Percentiles rank a stretch among this genome's conserved stretches.
Evolutionary conservation across 2,329 filamentous ascomycete genomes (phyloP).

Genomic region (Fusarium sp.): DNA sequence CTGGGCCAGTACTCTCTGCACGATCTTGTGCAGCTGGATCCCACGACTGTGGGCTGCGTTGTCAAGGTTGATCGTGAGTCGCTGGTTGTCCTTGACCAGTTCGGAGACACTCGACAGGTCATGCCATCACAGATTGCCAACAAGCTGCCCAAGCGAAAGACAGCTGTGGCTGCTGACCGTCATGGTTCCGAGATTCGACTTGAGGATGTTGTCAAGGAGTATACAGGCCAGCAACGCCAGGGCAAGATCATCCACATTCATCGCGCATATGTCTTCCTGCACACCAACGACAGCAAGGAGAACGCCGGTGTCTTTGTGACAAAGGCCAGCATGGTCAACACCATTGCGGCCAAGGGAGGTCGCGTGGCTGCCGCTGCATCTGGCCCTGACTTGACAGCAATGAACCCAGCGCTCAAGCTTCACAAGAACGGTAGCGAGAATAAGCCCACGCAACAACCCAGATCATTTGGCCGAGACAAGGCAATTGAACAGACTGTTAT

Average conservation of each 20-base stretch:
- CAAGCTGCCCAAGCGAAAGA: conserved; percentile 84
- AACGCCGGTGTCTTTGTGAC: conserved; percentile 93
- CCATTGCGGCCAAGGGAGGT: conserved; percentile 93
- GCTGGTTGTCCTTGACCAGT: conserved; percentile 89
- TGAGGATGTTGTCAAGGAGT: conserved; percentile 93
- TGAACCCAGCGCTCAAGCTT: conserved; percentile 91
- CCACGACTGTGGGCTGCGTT: conserved; percentile 91
- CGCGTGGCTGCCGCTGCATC: conserved; percentile 68
- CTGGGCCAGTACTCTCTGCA: conserved; percentile 92
- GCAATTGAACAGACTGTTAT: conserved; percentile 92
- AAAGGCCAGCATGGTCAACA: conserved; percentile 86
- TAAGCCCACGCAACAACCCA: conserved; percentile 72
- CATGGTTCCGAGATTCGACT: conserved; percentile 92
- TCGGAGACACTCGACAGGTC: conserved; percentile 83
- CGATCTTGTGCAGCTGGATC: conserved; percentile 93
- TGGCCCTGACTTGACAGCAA: conserved; percentile 86
- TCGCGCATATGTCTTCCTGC: conserved; percentile 90
- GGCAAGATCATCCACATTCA: conserved; percentile 96
- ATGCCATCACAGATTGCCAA: conserved; percentile 94
- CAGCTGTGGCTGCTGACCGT: conserved; percentile 90
- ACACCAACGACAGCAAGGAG: conserved; percentile 85
- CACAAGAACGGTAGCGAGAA: conserved; percentile 69
- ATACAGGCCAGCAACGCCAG: conserved; percentile 84
- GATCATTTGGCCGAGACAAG: conserved; percentile 83
- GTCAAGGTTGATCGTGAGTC: conserved; percentile 97